Percentiles rank a stretch among this genome's conserved stretches.
Conservation (phyloP, 306 rosid genomes). For the Vigna radiata region DNA sequence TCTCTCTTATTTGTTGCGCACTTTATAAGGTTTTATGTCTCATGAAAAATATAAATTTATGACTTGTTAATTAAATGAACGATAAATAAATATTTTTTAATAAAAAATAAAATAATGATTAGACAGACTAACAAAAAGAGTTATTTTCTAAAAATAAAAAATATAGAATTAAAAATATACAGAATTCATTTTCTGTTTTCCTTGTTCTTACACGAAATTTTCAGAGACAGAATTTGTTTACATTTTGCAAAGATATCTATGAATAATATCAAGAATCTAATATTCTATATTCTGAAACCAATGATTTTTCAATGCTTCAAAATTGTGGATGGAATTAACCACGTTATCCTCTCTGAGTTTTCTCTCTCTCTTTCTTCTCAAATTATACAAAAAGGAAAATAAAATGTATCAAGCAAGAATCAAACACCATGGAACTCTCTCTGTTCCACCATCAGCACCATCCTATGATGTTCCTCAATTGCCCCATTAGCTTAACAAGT, state of each 20-base stretch:
- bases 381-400: constrained; percentile 24
- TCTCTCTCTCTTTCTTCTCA: constrained; percentile 23
- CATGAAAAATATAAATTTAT: no score
- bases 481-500: constrained; percentile 61
- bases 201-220: not conserved
- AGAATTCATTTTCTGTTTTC: not conserved
- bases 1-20: no score
- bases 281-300: not conserved
- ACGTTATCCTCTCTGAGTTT: constrained; percentile 56
- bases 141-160: no score
- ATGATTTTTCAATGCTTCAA: constrained; percentile 36
- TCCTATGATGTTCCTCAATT: constrained; percentile 52
- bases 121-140: no score
- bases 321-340: constrained; percentile 73
- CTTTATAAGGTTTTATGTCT: no score
- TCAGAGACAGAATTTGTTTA: not conserved
- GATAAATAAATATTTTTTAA: no score
- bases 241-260: not conserved
- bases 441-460: constrained; percentile 59
- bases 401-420: constrained; percentile 29
- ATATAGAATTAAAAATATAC: no score
- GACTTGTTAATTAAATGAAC: no score
- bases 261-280: constrained; percentile 2
- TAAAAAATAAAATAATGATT: no score
- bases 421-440: constrained; percentile 61